phyloP scores from a whole-genome alignment of 495 filamentous ascomycete species.

The Penicillium angulare region DNA sequence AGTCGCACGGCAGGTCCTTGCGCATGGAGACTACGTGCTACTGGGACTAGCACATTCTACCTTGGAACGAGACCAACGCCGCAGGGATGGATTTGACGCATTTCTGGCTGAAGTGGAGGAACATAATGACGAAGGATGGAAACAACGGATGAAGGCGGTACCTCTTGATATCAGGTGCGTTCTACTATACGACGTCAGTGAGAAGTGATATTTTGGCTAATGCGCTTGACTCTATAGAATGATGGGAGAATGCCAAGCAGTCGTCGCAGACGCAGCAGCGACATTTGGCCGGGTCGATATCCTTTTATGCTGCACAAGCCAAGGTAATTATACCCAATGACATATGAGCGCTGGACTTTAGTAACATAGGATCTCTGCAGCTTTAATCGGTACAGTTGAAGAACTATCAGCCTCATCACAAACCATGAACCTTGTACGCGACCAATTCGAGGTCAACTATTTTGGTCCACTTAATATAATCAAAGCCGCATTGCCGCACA shows the following conservation, averaged over 20 bases:
- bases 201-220: conserved; percentile 11
- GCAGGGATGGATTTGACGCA: conserved; percentile 50
- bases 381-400: conserved; percentile 87
- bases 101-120: conserved; percentile 70
- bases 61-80: conserved; percentile 40
- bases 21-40: conserved; percentile 82
- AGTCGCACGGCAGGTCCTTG: conserved; percentile 71
- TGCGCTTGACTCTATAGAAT: conserved; percentile 24
- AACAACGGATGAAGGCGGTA: conserved; percentile 40
- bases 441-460: conserved; percentile 93
- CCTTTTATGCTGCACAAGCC: conserved; percentile 80
- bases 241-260: conserved; percentile 66
- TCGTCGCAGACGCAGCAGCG: conserved; percentile 80
- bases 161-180: conserved; percentile 53
- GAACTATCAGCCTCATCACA: conserved; percentile 74
- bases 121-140: conserved; percentile 49
- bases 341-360: neutral
- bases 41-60: conserved; percentile 66
- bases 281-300: conserved; percentile 87
- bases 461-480: conserved; percentile 96
- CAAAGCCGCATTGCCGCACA: conserved; percentile 78
- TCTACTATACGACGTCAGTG: neutral
- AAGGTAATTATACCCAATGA: conserved; percentile 53
- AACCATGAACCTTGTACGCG: conserved; percentile 73
- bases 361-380: conserved; percentile 34